Conservation (phyloP, 768 basidiomycete species). For the Serendipita sp. region DNA sequence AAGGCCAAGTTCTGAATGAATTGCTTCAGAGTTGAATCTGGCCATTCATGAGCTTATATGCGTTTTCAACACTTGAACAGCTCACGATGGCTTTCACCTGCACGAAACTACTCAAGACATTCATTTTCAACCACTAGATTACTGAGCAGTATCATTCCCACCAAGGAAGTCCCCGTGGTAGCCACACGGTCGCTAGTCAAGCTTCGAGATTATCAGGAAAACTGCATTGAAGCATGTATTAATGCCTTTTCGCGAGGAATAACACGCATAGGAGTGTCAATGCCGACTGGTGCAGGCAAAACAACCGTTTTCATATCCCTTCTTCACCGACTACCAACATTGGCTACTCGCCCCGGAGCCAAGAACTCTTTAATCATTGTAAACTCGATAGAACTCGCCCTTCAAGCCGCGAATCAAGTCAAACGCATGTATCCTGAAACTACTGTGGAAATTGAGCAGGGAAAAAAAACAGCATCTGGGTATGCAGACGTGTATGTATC, state of each 20-base stretch:
- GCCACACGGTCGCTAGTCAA: no score
- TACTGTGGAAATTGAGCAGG: constrained; percentile 88
- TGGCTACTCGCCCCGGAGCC: constrained; percentile 27
- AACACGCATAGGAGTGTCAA: constrained; percentile 64
- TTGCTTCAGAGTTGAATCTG: no score
- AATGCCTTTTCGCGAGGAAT: constrained; percentile 24
- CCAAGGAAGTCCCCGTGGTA: no score
- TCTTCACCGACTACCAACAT: constrained; percentile 43
- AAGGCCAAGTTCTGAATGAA: no score
- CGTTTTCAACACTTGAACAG: no score
- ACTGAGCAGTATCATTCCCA: no score
- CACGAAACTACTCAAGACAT: no score
- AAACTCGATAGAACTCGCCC: constrained; percentile 76
- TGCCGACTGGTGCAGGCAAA: constrained; percentile 76
- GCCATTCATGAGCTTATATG: no score
- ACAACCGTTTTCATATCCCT: constrained; percentile 84
- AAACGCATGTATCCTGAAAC: constrained; percentile 47
- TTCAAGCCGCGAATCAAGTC: constrained; percentile 68
- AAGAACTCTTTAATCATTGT: constrained; percentile 65
- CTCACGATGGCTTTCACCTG: no score
- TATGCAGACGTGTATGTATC: constrained; percentile 55
- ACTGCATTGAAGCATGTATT: neutral
- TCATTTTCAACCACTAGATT: no score
- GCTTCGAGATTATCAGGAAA: constrained; percentile 2
- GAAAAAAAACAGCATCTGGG: constrained; percentile 54